Base-by-base conservation (phyloP, 2,329 filamentous ascomycete genomes). In the Calonectria leucothoes region DNA sequence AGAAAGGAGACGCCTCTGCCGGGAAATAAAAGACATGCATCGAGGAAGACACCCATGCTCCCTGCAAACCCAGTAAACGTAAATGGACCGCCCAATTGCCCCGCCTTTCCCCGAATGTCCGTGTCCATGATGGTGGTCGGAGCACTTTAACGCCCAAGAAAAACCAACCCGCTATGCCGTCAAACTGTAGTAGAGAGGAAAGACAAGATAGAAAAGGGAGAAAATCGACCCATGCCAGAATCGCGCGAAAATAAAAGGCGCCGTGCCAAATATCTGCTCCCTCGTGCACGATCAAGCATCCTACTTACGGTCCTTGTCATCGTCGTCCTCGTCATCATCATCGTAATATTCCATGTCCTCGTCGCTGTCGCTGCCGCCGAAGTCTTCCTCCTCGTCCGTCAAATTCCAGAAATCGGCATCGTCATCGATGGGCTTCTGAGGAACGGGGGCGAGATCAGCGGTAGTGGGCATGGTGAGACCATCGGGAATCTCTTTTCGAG, bases 401-500 rank as follows among this genome's bases (percentile, higher is more conserved):
- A 94, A 93, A 39, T 91, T 91, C 93, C 95, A 97, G 82, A 97
- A 97, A 74, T 94, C 94, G 77, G 94, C 93, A 78, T 97, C 94
- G 49, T 94, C 92, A 4, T 92, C 90, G 17, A 89, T 82, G 20
- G 79, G 73, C 80, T 92, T 91, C 77, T 93, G 91, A 1, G 92
- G 91, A 2, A 87, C 88, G 3, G 91, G 90, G 15, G 88, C 86
- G 20, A 90, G 86, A 85, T 95, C 84, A 82, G 93, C 84, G 67
- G 92, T 90, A 0, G 93, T 95, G 0, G 97, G 97, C 93, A 98
- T 96, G 69, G 91, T 88, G 75, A 96, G 96, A 0, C 90, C 95
- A 0, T 87, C 86, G 0, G 97, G 96, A 3, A 98, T 95, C 81
- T 98, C 94, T 75, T 89, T 86, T 85, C 94, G 94, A 15, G 94